These are phyloP conservation scores for Chytriomyces confervae DNA, from an alignment of 192 early-diverging fungal genomes.

Conservation along the genomic window DNA sequence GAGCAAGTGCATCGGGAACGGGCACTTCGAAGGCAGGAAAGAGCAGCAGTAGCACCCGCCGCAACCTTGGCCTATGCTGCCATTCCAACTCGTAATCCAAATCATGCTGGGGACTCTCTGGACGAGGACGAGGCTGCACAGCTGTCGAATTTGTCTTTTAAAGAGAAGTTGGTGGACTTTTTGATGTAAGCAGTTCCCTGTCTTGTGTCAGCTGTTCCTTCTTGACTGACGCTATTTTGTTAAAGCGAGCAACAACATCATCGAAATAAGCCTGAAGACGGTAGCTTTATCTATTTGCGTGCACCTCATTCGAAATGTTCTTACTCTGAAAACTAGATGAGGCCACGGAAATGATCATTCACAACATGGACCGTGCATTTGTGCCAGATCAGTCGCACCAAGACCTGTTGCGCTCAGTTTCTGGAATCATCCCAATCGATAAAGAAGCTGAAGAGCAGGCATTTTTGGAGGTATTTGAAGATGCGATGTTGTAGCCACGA, in stretches of 20 bases:
- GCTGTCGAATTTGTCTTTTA: slow-evolving; percentile 45
- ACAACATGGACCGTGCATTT: slow-evolving; percentile 46
- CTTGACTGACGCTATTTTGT: background rate
- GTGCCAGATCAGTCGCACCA: slow-evolving; percentile 34
- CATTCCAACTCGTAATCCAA: background rate
- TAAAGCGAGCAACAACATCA: slow-evolving; percentile 56
- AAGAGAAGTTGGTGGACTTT: slow-evolving; percentile 58
- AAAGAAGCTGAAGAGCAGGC: slow-evolving; percentile 25
- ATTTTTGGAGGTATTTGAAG: slow-evolving; percentile 31
- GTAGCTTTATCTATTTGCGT: slow-evolving; percentile 10
- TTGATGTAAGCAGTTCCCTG: slow-evolving; percentile 42
- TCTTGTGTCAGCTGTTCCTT: no score
- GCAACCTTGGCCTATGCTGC: background rate
- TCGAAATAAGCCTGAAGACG: slow-evolving; percentile 31
- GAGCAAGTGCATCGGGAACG: slow-evolving; percentile 13
- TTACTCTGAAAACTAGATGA: slow-evolving; percentile 36
- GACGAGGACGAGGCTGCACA: slow-evolving; percentile 4
- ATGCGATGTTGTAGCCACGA: background rate
- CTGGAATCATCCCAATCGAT: slow-evolving; percentile 9
- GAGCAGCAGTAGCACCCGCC: slow-evolving; percentile 1
- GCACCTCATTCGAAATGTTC: background rate
- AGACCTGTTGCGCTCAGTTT: background rate
- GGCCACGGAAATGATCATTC: slow-evolving; percentile 44
- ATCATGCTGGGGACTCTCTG: background rate
- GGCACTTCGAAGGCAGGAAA: slow-evolving; percentile 22